Percentiles rank a stretch among this genome's conserved stretches.
These are phyloP conservation scores for Saitozyma sp. DNA, from an alignment of 768 basidiomycete genomes.

Conservation along the genomic window DNA sequence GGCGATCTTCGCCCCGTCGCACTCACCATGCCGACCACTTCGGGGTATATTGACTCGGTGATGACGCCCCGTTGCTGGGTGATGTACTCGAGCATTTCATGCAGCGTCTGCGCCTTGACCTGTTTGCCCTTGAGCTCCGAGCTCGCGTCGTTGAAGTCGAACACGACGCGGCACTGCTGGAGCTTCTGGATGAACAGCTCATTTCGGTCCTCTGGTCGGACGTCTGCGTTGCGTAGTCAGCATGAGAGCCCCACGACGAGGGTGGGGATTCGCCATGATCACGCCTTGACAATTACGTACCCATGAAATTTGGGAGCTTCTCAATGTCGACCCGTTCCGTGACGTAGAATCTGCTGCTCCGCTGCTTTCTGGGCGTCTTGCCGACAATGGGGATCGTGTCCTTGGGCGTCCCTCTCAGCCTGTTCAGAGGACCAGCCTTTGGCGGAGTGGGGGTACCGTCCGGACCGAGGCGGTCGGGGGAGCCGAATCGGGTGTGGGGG, in stretches of 20 bases:
- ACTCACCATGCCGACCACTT: constrained; percentile 95
- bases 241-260: background rate
- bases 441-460: constrained; percentile 51
- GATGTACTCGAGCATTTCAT: constrained; percentile 99
- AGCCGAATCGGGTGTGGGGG: constrained; percentile 47
- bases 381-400: constrained; percentile 96
- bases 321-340: constrained; percentile 96
- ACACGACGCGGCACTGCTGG: constrained; percentile 91
- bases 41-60: constrained; percentile 95
- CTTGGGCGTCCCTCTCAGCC: constrained; percentile 62
- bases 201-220: constrained; percentile 78
- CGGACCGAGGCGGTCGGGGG: constrained; percentile 44
- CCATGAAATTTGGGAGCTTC: constrained; percentile 77
- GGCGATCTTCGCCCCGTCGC: constrained; percentile 2
- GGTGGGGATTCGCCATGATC: background rate
- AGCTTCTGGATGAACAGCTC: constrained; percentile 92
- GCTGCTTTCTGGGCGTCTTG: constrained; percentile 89
- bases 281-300: no score
- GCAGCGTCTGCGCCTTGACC: constrained; percentile 94
- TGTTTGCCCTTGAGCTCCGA: constrained; percentile 95
- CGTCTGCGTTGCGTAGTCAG: constrained; percentile 62
- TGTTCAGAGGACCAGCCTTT: constrained; percentile 51
- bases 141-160: constrained; percentile 98
- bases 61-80: constrained; percentile 94
- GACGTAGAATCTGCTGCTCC: constrained; percentile 93